A percentile compares a stretch with the other conserved stretches of the same genome.
phyloP scores from a whole-genome alignment of 805 yeast genomes.

The Priceomyces medius region DNA sequence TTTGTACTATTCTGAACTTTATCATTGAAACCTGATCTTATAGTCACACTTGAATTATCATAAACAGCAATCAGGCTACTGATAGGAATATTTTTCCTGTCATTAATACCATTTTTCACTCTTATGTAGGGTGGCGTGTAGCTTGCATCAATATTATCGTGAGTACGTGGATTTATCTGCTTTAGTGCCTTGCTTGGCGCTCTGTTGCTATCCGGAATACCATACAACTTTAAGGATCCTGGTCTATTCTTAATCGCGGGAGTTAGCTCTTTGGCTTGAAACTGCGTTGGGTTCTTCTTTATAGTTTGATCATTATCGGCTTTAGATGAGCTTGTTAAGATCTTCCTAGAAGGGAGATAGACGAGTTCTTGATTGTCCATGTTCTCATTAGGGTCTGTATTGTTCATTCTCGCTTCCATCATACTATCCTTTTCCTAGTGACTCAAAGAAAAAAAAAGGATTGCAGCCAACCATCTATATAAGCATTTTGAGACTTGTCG shows the following conservation, averaged over 20 bases:
- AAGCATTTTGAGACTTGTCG: not conserved
- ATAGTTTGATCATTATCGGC: not conserved
- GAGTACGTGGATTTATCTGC: slow-evolving; percentile 5
- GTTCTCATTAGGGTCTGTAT: not conserved
- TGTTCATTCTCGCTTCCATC: not conserved
- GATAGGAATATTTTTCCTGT: not conserved
- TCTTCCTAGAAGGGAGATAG: not conserved
- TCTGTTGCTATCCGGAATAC: not conserved
- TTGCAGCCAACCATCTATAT: too few species aligned
- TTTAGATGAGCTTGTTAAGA: not conserved
- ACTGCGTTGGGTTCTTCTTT: not conserved
- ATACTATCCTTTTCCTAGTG: too few species aligned
- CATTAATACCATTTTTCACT: not conserved
- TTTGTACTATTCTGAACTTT: not conserved
- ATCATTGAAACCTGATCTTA: not conserved
- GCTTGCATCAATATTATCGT: slow-evolving; percentile 1
- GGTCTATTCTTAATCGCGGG: not conserved
- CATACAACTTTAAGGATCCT: slow-evolving; percentile 2
- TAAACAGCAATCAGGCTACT: not conserved
- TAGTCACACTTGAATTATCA: not conserved
- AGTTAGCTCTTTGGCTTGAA: not conserved
- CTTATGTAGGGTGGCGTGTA: not conserved
- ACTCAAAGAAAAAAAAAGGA: too few species aligned
- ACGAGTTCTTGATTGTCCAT: not conserved
- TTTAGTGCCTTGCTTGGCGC: not conserved